These are phyloP conservation scores for Lumnitzera racemosa DNA, from an alignment of 345 rosid genomes.

Conservation along the genomic window DNA sequence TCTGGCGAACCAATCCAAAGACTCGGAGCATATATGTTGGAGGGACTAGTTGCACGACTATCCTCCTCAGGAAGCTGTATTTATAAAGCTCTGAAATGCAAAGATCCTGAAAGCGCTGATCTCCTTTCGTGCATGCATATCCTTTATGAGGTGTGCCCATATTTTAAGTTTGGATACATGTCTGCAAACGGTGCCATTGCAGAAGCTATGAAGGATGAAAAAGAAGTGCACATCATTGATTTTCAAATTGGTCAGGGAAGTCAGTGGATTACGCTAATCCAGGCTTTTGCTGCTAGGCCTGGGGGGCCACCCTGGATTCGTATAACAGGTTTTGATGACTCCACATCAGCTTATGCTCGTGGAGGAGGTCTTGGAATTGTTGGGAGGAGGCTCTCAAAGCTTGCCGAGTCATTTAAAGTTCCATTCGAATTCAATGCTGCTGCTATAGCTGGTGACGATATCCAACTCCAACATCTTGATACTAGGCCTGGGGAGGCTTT, in stretches of 20 bases:
- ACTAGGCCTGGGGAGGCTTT: constrained; percentile 59
- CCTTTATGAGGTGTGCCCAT: constrained; percentile 85
- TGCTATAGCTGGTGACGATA: constrained; percentile 41
- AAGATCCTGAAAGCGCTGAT: constrained; percentile 64
- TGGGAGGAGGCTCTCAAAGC: constrained; percentile 51
- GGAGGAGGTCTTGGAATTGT: constrained; percentile 63
- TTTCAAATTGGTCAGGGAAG: constrained; percentile 88
- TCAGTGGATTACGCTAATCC: constrained; percentile 86
- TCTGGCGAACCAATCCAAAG: constrained; percentile 96
- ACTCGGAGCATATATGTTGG: constrained; percentile 87
- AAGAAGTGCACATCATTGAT: constrained; percentile 74
- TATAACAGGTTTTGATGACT: constrained; percentile 71
- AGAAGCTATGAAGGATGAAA: constrained; percentile 87
- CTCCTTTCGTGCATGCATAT: constrained; percentile 70
- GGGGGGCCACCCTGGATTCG: constrained; percentile 82
- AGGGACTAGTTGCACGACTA: constrained; percentile 83
- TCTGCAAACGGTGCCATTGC: constrained; percentile 96
- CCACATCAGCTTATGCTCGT: constrained; percentile 80
- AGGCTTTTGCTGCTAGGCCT: constrained; percentile 90
- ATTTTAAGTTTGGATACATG: constrained; percentile 91
- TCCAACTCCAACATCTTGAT: constrained; percentile 33
- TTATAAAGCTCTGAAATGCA: constrained; percentile 56
- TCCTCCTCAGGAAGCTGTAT: constrained; percentile 81
- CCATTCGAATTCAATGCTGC: constrained; percentile 82
- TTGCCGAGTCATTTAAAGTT: constrained; percentile 54